phyloP scores from a whole-genome alignment of 129 eudicot genomes.

The Gnaphalium uliginosum region DNA sequence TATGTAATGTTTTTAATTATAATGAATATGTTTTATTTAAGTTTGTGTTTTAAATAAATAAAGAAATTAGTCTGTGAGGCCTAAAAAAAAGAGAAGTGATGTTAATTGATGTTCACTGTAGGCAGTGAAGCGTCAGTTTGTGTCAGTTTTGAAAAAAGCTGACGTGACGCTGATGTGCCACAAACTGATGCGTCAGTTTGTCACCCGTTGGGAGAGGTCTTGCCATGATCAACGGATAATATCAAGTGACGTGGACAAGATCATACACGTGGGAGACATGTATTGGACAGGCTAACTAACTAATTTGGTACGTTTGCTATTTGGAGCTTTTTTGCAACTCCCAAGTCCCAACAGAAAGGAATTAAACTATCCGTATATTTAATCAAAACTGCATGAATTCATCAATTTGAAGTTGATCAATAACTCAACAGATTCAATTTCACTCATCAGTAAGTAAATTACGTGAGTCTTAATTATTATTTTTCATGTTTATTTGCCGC shows the following conservation, averaged over 20 bases:
- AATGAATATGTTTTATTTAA: no score
- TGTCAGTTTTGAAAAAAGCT: no score
- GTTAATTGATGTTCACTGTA: no score
- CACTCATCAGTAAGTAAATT: slow-evolving; percentile 20
- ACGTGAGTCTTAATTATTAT: background rate
- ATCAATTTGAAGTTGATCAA: slow-evolving; percentile 6
- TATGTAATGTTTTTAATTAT: no score
- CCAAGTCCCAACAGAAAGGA: background rate
- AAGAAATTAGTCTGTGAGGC: no score
- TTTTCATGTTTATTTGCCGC: background rate
- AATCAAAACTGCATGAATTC: slow-evolving; percentile 17
- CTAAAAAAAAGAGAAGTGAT: no score
- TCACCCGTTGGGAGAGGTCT: no score
- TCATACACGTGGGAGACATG: slow-evolving; percentile 7
- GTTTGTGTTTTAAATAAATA: no score
- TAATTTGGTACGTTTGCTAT: background rate
- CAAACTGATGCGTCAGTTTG: no score
- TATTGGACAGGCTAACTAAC: slow-evolving; percentile 10
- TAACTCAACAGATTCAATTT: slow-evolving; percentile 15
- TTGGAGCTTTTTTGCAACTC: slow-evolving; percentile 16
- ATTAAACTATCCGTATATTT: slow-evolving; percentile 13
- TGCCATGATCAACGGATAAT: slow-evolving; percentile 1
- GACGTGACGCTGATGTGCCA: no score
- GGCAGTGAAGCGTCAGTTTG: no score
- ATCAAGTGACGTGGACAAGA: slow-evolving; percentile 3